These are phyloP conservation scores for Nicotiana attenuata DNA, from an alignment of 257 asterid species.

Conservation along the genomic window DNA sequence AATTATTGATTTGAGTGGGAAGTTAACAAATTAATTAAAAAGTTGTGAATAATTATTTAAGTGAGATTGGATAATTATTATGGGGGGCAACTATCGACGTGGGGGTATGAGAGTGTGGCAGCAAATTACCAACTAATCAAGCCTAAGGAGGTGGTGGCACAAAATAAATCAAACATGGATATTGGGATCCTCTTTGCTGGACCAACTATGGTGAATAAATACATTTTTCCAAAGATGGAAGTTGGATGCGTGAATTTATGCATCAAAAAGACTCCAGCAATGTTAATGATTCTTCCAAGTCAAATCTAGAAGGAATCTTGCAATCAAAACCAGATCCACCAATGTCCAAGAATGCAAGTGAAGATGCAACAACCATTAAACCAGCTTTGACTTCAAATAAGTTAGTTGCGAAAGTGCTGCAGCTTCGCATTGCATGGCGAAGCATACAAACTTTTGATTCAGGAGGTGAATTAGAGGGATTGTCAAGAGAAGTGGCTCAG, in stretches of 20 bases:
- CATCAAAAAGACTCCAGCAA: conserved; percentile 27
- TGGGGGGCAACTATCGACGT: no score
- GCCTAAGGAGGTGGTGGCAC: no score
- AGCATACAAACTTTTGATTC: conserved; percentile 71
- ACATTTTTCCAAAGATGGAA: conserved; percentile 64
- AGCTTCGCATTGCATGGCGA: conserved; percentile 78
- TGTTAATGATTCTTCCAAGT: conserved; percentile 24
- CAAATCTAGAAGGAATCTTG: conserved; percentile 20
- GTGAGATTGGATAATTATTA: no score
- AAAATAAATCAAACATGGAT: conserved; percentile 53
- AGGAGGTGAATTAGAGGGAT: no score
- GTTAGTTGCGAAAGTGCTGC: conserved; percentile 84
- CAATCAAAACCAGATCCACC: conserved; percentile 20
- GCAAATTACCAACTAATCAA: no score
- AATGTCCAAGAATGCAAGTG: conserved; percentile 22
- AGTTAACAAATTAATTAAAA: no score
- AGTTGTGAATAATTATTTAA: no score
- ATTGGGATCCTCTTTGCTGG: conserved; percentile 60
- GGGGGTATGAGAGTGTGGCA: no score
- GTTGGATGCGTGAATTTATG: conserved; percentile 44
- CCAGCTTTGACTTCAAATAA: conserved; percentile 68
- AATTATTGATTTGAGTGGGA: no score
- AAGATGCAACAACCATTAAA: conserved; percentile 31
- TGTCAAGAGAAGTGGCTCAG: no score
- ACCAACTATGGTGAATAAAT: conserved; percentile 55